A percentile compares a stretch with the other conserved stretches of the same genome.
Evolutionary conservation across 1,284 basidiomycete species (phyloP).

Genomic region (Ceratobasidium sp.): DNA sequence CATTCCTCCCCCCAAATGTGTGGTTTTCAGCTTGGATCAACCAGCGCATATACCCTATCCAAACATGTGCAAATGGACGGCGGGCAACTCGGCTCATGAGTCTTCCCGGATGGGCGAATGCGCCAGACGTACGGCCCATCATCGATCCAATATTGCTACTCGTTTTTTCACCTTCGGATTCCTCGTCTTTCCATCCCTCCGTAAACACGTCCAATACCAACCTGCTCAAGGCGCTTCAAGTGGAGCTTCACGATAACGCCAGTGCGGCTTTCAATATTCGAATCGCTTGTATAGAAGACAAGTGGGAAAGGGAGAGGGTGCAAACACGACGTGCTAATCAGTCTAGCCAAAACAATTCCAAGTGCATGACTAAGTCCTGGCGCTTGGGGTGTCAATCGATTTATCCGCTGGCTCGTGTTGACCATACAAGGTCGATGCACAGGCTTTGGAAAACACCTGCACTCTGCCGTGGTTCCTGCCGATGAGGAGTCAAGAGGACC

Average conservation of each 20-base stretch:
- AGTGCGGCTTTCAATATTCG: slow-evolving; percentile 10
- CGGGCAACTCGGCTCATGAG: slow-evolving; percentile 1
- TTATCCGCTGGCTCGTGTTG: neutral
- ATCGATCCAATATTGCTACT: slow-evolving; percentile 20
- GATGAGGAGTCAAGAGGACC: slow-evolving; percentile 6
- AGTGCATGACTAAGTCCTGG: neutral
- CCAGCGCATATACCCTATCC: slow-evolving; percentile 18
- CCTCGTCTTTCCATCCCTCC: neutral
- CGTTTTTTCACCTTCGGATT: slow-evolving; percentile 11
- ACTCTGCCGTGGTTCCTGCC: slow-evolving; percentile 1
- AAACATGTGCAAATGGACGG: neutral
- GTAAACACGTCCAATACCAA: neutral
- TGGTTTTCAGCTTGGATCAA: slow-evolving; percentile 1
- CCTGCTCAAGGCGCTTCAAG: neutral
- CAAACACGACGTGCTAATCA: slow-evolving; percentile 24
- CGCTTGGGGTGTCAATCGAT: neutral
- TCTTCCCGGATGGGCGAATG: neutral
- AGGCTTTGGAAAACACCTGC: neutral
- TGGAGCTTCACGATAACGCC: slow-evolving; percentile 14
- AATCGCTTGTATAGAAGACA: neutral
- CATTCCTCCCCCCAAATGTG: neutral
- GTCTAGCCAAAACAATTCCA: slow-evolving; percentile 6
- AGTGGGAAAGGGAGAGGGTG: neutral
- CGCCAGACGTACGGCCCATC: slow-evolving; percentile 30
- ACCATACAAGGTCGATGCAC: neutral